Conservation (phyloP, 331 rosid genomes). For the Telfairia occidentalis region DNA sequence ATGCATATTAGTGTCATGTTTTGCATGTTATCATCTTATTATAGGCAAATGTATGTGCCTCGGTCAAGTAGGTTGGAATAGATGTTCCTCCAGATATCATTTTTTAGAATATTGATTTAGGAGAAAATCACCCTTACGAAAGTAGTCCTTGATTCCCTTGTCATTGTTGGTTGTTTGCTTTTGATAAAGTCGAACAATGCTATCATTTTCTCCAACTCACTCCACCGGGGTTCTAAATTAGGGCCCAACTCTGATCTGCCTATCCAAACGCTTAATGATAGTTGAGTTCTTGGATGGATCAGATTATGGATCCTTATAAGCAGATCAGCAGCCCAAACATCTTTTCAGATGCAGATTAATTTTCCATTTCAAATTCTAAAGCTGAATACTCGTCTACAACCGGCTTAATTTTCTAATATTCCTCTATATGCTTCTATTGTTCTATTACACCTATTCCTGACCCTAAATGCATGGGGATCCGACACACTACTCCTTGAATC, state of each 20-base stretch:
- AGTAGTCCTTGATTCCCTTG: not conserved
- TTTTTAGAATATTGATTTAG: not conserved
- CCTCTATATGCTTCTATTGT: not conserved
- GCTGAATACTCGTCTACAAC: not conserved
- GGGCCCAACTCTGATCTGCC: not conserved
- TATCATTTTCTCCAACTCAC: not conserved
- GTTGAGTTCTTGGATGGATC: not conserved
- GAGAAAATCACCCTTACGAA: not conserved
- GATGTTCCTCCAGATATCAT: not conserved
- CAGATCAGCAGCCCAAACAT: not conserved
- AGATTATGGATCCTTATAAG: not conserved
- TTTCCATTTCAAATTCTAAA: not conserved
- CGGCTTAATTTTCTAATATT: not conserved
- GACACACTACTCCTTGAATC: not conserved
- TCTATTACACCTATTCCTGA: too few relatives aligned
- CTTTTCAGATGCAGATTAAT: not conserved
- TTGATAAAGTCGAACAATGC: not conserved
- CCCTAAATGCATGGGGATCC: too few relatives aligned
- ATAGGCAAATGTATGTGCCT: not conserved
- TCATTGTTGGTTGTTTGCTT: not conserved
- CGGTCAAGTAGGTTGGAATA: not conserved
- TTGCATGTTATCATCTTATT: not conserved
- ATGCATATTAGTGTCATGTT: not conserved
- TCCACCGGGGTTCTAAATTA: not conserved
- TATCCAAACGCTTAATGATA: not conserved